Evolutionary conservation across 768 basidiomycete species (phyloP), one percentile per base, ranked within the genome.

Genomic region (Rhizopogon vinicolor): DNA sequence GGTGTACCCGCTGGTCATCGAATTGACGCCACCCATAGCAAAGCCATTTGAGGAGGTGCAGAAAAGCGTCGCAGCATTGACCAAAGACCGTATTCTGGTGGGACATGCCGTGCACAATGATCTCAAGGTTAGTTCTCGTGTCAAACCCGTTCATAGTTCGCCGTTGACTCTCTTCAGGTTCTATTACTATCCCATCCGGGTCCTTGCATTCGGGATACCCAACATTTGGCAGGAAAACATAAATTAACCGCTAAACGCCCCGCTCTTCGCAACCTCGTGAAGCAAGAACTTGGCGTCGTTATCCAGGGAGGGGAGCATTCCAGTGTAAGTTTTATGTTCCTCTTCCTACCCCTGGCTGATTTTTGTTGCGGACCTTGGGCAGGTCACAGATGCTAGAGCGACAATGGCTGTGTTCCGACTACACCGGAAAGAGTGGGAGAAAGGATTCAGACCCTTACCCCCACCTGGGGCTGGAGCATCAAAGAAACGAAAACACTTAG

Each of bases 31-130:
- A 0, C 51, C 5, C 25, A 3, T 52, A 91, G 93, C 93, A 1
- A 86, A 83, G 60, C 72, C 83, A 0, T 97, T 97, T 63, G 80
- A 78, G 6, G 84, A 89, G 45, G 80, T 97, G 0, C 94, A 97
- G 67, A 79, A 85, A 62, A 73, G 78, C 45, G 91, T 96, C 0
- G 83, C 91, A 0, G 85, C 82, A 40, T 62, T 98, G 16, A 65
- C 96, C 13, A 82, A 89, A 58, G 91, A 86, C 52, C 78, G 86
- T 46, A 82, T 95, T 42, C 68, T 98, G 12, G 78, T 98, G 7
- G 97, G 95, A 1, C 97, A 98, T 66, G 95, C 96, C 0, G 76
- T 99, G 5, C 78, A 86, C 65, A 92, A 98, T 61, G 96, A 98
- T 74, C 76, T 97, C 35, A 91, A 91, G 74, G 93, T 64, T 40